Evolutionary conservation across 371 early-diverging fungal species (phyloP), one percentile per base, ranked within the genome.

Genomic region (Haplosporangium sp.): DNA sequence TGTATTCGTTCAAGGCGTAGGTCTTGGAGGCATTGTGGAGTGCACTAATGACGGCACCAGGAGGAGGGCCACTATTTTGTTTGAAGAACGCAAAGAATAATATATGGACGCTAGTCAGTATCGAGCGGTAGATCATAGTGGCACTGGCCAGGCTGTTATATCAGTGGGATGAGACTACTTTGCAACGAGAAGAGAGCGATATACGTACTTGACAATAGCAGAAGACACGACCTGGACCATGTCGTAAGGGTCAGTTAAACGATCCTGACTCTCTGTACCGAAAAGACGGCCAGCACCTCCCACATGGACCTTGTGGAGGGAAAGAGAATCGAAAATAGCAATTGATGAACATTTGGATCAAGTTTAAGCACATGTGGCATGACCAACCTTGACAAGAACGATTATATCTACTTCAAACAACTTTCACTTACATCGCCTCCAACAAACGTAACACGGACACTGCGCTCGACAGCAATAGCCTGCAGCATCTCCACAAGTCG

Each of bases 211-310:
- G 68, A 77, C 79, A 55, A 77, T 77, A 13, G 92, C 94, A 29
- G 92, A 92, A 4, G 93, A 93, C 40, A 92, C 81, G 45, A 94
- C 87, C 74, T 94, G 93, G 20, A 85, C 83, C 93, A 94, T 94
- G 45, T 91, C 80, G 50, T 86, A 86, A 29, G 86, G 89, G 72
- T 94, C 94, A 9, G 82, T 83, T 64, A 84, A 83, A 54, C 84
- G 76, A 7, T 84, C 80, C 55, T 83, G 76, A 55, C 86, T 86
- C 38, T 84, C 82, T 10, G 87, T 84, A 23, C 69, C 64, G 37
- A 68, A 79, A 55, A 92, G 79, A 55, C 86, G 84, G 10, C 94
- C 93, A 23, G 90, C 87, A 23, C 91, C 95, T 62, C 91, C 87
- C 65, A 92, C 91, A 74, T 96, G 96, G 50, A 95, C 95, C 76